These are phyloP conservation scores for Nicotiana obtusifolia DNA, from an alignment of 257 asterid genomes.

Conservation along the genomic window DNA sequence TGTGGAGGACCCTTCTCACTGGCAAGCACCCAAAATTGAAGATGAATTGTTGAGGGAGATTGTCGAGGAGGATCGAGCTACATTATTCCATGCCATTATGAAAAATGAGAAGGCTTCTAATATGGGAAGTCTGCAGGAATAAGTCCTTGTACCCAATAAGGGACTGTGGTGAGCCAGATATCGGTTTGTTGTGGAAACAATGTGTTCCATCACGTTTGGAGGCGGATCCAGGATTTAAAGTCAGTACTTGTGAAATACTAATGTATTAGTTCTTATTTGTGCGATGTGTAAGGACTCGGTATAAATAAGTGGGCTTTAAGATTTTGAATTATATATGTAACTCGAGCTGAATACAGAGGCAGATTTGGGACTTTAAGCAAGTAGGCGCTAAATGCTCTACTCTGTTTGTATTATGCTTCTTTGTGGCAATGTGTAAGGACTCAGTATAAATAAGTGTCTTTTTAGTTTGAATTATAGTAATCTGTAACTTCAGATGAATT, in stretches of 20 bases:
- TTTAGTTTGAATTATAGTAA: neutral
- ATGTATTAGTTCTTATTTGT: neutral
- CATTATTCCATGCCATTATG: slow-evolving; percentile 80
- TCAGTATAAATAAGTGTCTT: neutral
- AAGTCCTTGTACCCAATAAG: neutral
- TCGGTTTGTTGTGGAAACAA: neutral
- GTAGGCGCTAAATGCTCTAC: neutral
- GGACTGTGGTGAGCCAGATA: neutral
- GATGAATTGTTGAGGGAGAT: slow-evolving; percentile 90
- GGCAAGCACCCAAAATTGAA: slow-evolving; percentile 96
- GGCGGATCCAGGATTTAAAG: slow-evolving; percentile 12
- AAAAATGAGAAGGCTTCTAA: slow-evolving; percentile 95
- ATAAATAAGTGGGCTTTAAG: neutral
- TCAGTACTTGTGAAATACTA: neutral
- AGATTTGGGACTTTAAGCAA: neutral
- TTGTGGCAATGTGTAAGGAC: neutral
- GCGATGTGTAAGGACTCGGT: neutral
- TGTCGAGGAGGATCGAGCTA: slow-evolving; percentile 87
- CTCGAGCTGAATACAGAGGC: neutral
- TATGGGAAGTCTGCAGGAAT: slow-evolving; percentile 66
- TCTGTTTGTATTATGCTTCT: neutral
- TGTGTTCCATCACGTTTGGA: slow-evolving; percentile 2
- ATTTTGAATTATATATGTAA: neutral
- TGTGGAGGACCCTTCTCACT: slow-evolving; percentile 83
- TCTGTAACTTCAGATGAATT: neutral